Evolutionary conservation across 306 rosid species (phyloP).

Genomic region (Senna siamea): DNA sequence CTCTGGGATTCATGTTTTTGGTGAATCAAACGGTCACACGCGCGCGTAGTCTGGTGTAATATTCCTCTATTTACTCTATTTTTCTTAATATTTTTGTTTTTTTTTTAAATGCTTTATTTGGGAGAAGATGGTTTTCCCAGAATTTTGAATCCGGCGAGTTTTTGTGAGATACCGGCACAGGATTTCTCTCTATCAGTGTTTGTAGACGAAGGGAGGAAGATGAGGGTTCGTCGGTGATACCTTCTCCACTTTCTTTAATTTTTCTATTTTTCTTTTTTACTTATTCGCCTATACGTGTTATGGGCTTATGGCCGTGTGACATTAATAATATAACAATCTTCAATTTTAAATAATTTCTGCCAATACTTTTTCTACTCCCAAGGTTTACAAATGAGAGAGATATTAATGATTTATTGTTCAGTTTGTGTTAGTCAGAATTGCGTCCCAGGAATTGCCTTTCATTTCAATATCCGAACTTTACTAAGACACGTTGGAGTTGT

Average conservation of each 20-base stretch:
- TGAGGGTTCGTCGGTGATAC: slow-evolving; percentile 79
- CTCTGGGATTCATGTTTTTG: slow-evolving; percentile 17
- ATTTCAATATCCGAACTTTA: neutral
- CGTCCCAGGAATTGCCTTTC: neutral
- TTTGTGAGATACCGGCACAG: slow-evolving; percentile 68
- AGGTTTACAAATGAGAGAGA: no score
- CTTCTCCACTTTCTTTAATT: slow-evolving; percentile 3
- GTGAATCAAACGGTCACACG: slow-evolving; percentile 51
- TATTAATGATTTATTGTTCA: no score
- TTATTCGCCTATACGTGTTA: neutral
- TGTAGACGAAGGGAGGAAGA: slow-evolving; percentile 51
- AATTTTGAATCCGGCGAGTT: slow-evolving; percentile 58
- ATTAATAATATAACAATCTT: slow-evolving; percentile 38
- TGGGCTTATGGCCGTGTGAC: slow-evolving; percentile 36
- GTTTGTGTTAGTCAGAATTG: neutral
- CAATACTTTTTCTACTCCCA: no score
- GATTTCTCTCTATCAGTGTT: slow-evolving; percentile 60
- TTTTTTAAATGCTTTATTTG: neutral
- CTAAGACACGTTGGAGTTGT: neutral
- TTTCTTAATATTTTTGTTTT: neutral
- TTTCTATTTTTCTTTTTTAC: neutral
- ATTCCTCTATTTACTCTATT: slow-evolving; percentile 16
- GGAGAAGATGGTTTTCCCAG: slow-evolving; percentile 45
- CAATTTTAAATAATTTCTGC: no score
- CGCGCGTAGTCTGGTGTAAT: slow-evolving; percentile 33